Evolutionary conservation across 1,139 yeast species (phyloP).

Genomic region (Geotrichum carabidarum): DNA sequence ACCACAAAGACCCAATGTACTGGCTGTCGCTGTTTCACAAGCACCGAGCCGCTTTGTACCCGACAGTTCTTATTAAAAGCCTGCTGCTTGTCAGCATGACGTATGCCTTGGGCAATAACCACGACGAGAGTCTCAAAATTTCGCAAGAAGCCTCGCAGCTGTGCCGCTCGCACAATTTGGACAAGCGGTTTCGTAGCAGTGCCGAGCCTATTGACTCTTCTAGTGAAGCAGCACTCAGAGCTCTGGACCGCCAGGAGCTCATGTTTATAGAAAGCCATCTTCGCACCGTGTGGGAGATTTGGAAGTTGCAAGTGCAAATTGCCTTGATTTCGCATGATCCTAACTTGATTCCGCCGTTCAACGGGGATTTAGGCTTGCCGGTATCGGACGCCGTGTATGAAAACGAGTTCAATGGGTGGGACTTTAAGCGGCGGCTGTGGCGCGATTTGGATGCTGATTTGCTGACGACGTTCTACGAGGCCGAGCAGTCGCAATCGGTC

Average conservation of each 20-base stretch:
- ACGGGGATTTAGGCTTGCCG: slow-evolving; percentile 24
- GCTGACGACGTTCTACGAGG: slow-evolving; percentile 2
- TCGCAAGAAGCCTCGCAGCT: slow-evolving; percentile 8
- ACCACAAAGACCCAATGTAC: slow-evolving; percentile 27
- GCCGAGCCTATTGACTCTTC: slow-evolving; percentile 17
- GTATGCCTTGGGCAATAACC: slow-evolving; percentile 8
- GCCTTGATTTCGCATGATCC: slow-evolving; percentile 10
- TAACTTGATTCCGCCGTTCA: slow-evolving; percentile 19
- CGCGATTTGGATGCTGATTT: slow-evolving; percentile 24
- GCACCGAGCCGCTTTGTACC: slow-evolving; percentile 18
- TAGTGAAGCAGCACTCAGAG: neutral
- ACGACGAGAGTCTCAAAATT: slow-evolving; percentile 9
- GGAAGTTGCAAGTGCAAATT: slow-evolving; percentile 21
- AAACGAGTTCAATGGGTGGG: slow-evolving; percentile 23
- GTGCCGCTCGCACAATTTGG: slow-evolving; percentile 15
- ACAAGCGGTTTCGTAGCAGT: slow-evolving; percentile 18
- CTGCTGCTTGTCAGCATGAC: slow-evolving; percentile 21
- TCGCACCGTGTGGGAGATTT: slow-evolving; percentile 25
- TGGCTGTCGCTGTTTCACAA: slow-evolving; percentile 27
- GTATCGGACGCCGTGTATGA: slow-evolving; percentile 21
- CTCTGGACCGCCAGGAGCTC: slow-evolving; percentile 17
- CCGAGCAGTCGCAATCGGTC: neutral
- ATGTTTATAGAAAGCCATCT: slow-evolving; percentile 20
- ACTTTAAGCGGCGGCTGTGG: slow-evolving; percentile 21
- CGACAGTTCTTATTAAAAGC: slow-evolving; percentile 21